These are phyloP conservation scores for Plantago major DNA, from an alignment of 257 asterid genomes.

Conservation along the genomic window DNA sequence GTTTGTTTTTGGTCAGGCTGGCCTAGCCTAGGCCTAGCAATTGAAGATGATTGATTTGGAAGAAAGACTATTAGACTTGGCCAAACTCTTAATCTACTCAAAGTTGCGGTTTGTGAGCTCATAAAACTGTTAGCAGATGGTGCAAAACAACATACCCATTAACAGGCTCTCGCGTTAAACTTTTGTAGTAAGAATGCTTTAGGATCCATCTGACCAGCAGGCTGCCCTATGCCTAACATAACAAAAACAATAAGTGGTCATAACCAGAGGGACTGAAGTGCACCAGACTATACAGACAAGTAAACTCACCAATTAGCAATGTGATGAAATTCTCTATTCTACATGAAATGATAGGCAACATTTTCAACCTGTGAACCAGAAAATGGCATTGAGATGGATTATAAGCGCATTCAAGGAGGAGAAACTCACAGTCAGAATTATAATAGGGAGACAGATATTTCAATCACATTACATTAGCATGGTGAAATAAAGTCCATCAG, in stretches of 20 bases:
- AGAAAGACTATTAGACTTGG: too few species aligned
- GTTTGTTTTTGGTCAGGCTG: too few species aligned
- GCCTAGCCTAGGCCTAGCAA: too few species aligned
- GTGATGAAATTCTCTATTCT: conserved; percentile 82
- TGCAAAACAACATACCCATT: conserved; percentile 49
- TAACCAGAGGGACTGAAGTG: background rate
- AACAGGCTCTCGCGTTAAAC: conserved; percentile 71
- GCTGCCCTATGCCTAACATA: conserved; percentile 82
- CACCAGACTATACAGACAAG: conserved; percentile 14
- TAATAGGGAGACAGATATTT: background rate
- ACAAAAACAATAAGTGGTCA: conserved; percentile 1
- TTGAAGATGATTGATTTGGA: too few species aligned
- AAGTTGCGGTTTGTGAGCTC: too few species aligned
- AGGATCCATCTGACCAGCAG: conserved; percentile 99
- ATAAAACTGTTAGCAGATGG: background rate
- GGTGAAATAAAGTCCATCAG: background rate
- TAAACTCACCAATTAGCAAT: conserved; percentile 73
- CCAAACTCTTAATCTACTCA: too few species aligned
- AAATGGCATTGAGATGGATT: conserved; percentile 13
- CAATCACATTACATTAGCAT: background rate
- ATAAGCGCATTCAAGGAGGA: background rate
- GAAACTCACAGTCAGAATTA: background rate
- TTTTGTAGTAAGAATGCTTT: conserved; percentile 89
- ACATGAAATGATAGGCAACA: conserved; percentile 71
- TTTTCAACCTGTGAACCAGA: conserved; percentile 57